These are phyloP conservation scores for Senna siamea DNA, from an alignment of 306 rosid genomes.

Conservation along the genomic window DNA sequence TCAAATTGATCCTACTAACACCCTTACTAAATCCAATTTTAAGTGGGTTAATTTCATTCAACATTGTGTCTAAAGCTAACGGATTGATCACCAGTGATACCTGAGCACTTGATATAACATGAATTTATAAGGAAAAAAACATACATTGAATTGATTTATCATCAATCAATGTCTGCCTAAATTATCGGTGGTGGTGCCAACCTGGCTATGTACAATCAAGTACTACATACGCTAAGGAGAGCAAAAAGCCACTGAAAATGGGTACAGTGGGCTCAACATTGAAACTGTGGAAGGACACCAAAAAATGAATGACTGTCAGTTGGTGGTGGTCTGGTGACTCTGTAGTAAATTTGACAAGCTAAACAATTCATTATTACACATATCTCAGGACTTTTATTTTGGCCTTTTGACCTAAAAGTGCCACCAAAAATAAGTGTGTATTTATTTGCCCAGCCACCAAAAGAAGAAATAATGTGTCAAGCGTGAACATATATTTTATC, in stretches of 20 bases:
- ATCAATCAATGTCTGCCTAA: neutral
- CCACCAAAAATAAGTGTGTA: no score
- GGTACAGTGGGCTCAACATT: neutral
- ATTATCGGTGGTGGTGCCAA: conserved; percentile 5
- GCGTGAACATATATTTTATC: neutral
- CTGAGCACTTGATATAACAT: no score
- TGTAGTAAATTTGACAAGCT: neutral
- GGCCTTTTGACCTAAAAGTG: no score
- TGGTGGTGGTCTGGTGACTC: neutral
- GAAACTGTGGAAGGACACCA: neutral
- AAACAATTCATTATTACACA: no score
- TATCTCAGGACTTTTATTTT: no score
- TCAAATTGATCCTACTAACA: no score
- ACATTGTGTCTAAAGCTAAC: neutral
- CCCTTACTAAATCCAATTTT: neutral
- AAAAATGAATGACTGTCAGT: neutral
- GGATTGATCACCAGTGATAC: neutral
- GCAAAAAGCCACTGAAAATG: neutral
- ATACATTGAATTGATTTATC: neutral
- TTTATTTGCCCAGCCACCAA: no score
- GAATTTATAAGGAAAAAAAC: no score
- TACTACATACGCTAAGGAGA: neutral
- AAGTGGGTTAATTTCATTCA: neutral
- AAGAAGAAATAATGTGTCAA: neutral
- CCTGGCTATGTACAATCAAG: neutral